Percentiles rank a stretch among this genome's conserved stretches.
Conservation (phyloP, 2,329 filamentous ascomycete genomes). For the Tolypocladium album region DNA sequence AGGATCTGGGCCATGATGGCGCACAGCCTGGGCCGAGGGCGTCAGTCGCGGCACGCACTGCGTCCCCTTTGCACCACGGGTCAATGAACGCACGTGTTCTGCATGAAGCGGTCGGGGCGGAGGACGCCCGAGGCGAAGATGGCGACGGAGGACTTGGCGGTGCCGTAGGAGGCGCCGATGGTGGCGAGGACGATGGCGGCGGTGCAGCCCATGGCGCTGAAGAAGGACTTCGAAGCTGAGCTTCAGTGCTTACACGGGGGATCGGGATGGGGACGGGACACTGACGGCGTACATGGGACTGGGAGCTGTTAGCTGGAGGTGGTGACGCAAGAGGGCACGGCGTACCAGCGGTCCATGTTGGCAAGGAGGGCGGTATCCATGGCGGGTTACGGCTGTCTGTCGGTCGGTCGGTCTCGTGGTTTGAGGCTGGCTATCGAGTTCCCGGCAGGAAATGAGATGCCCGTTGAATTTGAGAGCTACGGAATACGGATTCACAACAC, state of each 20-base stretch:
- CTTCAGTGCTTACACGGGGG: background rate
- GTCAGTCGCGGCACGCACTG: background rate
- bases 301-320: conserved; percentile 1
- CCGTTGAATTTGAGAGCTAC: background rate
- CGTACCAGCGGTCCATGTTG: conserved; percentile 26
- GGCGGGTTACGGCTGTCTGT: background rate
- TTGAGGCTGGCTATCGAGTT: background rate
- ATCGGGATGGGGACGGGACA: conserved; percentile 1
- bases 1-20: conserved; percentile 37
- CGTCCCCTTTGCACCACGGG: too few relatives aligned
- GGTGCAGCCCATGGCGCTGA: conserved; percentile 29
- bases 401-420: background rate
- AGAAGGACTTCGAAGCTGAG: conserved; percentile 22
- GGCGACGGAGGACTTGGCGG: conserved; percentile 29
- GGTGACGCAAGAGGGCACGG: background rate
- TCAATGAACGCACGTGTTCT: conserved; percentile 11
- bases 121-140: conserved; percentile 33
- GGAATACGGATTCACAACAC: background rate
- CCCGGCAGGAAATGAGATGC: background rate
- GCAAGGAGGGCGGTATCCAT: conserved; percentile 21
- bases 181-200: conserved; percentile 41
- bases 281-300: conserved; percentile 35
- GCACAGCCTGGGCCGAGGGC: conserved; percentile 17
- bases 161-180: conserved; percentile 34
- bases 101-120: conserved; percentile 32